Conservation (phyloP, 2,329 filamentous ascomycete genomes). For the Boeremia lycopersici region DNA sequence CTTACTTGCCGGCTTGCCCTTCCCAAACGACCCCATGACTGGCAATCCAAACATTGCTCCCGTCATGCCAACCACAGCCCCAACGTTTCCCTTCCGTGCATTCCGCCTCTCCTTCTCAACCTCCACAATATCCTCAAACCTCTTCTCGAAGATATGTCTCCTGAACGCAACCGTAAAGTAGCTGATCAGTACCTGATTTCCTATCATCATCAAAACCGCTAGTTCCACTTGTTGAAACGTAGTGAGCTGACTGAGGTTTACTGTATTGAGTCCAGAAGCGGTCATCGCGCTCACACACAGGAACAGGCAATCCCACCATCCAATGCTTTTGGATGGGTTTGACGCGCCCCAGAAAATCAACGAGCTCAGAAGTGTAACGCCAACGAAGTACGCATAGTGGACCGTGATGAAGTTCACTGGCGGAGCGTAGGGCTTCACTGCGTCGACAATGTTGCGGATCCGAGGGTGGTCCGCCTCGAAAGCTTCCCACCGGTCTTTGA, state of each 20-base stretch:
- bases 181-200: conserved; percentile 28
- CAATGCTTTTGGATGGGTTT: conserved; percentile 25
- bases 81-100: conserved; percentile 21
- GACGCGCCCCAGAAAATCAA: conserved; percentile 32
- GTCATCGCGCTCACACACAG: conserved; percentile 23
- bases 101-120: conserved; percentile 27
- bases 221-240: conserved; percentile 24
- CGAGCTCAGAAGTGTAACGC: conserved; percentile 21
- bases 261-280: conserved; percentile 26
- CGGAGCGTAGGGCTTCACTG: conserved; percentile 25
- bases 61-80: conserved; percentile 28
- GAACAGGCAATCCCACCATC: conserved; percentile 33
- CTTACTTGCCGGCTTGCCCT: conserved; percentile 17
- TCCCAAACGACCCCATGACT: conserved; percentile 30
- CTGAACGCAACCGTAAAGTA: conserved; percentile 29
- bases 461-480: conserved; percentile 14
- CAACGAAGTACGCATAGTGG: conserved; percentile 31
- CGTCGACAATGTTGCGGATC: conserved; percentile 16
- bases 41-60: conserved; percentile 31
- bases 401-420: conserved; percentile 32
- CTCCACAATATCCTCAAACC: conserved; percentile 31
- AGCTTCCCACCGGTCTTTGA: conserved; percentile 17
- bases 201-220: conserved; percentile 30
- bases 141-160: conserved; percentile 32
- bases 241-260: conserved; percentile 32